phyloP scores from a whole-genome alignment of 768 basidiomycete species.

The Lactifluus echinatus region DNA sequence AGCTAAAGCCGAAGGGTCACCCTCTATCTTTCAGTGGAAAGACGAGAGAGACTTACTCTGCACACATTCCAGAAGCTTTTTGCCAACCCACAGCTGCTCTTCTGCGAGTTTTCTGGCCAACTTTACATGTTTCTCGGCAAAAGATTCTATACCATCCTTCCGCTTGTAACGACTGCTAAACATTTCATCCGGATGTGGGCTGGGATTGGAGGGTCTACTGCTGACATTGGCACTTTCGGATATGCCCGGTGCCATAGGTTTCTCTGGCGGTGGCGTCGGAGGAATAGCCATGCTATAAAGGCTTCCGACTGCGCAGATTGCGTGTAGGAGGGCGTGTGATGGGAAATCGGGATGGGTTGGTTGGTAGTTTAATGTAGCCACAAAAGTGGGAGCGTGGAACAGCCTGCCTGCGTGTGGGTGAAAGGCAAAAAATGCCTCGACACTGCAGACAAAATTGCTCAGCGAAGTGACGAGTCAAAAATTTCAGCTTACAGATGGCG shows the following conservation, averaged over 20 bases:
- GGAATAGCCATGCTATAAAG: constrained; percentile 63
- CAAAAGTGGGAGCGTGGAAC: constrained; percentile 58
- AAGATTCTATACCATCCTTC: constrained; percentile 19
- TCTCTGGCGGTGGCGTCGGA: constrained; percentile 40
- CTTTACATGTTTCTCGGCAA: constrained; percentile 19
- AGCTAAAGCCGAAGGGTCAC: constrained; percentile 34
- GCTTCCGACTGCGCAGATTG: constrained; percentile 77
- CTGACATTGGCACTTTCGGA: neutral
- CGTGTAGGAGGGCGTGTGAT: constrained; percentile 60
- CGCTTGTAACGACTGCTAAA: constrained; percentile 18
- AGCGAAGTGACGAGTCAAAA: neutral
- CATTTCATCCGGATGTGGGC: constrained; percentile 20
- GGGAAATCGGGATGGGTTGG: constrained; percentile 71
- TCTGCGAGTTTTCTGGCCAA: constrained; percentile 15
- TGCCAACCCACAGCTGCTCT: constrained; percentile 14
- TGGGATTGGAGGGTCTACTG: neutral
- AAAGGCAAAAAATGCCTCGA: constrained; percentile 73
- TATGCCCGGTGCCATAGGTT: constrained; percentile 35
- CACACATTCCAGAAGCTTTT: constrained; percentile 13
- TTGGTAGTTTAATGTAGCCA: constrained; percentile 53
- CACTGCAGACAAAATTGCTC: constrained; percentile 32
- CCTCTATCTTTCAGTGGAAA: neutral
- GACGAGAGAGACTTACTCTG: constrained; percentile 8
- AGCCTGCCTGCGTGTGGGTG: constrained; percentile 67
- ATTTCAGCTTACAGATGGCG: constrained; percentile 48